Evolutionary conservation across 768 basidiomycete genomes (phyloP), one percentile per base, ranked within the genome.

Genomic region (Neoboletus brunneissimus): DNA sequence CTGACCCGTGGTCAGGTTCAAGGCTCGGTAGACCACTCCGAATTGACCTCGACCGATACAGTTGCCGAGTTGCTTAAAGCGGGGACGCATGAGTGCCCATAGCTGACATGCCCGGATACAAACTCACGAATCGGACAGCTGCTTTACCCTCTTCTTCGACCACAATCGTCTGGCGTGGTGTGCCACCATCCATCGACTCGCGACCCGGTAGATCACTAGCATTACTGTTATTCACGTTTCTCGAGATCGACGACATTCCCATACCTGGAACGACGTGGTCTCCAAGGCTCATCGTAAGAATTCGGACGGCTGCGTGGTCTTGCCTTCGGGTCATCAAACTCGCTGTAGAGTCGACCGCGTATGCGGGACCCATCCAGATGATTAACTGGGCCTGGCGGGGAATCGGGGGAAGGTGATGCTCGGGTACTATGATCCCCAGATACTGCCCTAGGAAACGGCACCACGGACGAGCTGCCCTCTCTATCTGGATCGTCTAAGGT

Each of bases 1-100:
- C 72, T 96, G 91, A 16, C 96, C 96, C 1, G 89, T 94, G 59
- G 89, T 88, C 70, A 98, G 75, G 70, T 99, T 95, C 55, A 99
- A 79, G 13, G 96, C 95, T 15, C 93, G 85, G 71, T 96, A 98
- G 7, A 98, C 96, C 10, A 94, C 85, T 29, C 96, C 96, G 71
- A 98, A 98, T 75, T 98, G 96, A 9, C 96, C 96, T 48, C 91
- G 86, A 2, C 96, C 96, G 60, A 99, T 96, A 70, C 93, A 95
- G 72, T 97, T 95, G 31, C 96, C 96, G 20, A 99, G 80, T 94
- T 96, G 94, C 96, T 98, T 67, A 31, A 62, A 53, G 43, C 11
- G 20, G 40, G 35, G 50, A 38, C 42, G 38, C 43, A 25, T 63
- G 27, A 67, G 59, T 54, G 48, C 48, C 49, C 40, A 58, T 15